phyloP scores from a whole-genome alignment of 345 rosid genomes.

The Luvunga scandens region DNA sequence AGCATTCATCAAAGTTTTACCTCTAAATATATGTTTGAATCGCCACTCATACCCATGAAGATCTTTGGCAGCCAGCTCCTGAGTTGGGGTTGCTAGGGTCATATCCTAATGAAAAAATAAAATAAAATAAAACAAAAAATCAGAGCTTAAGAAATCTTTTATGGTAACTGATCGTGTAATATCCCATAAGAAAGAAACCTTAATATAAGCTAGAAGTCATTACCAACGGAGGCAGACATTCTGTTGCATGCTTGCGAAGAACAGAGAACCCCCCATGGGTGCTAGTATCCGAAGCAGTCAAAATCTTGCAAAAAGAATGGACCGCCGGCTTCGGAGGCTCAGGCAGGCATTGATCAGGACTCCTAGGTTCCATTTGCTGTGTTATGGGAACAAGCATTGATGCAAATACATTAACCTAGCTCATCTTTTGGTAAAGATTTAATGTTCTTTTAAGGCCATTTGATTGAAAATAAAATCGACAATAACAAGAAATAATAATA shows the following conservation, averaged over 20 bases:
- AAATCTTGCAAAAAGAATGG: constrained; percentile 75
- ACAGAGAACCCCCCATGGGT: constrained; percentile 97
- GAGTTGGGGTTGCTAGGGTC: constrained; percentile 57
- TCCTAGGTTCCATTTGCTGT: constrained; percentile 67
- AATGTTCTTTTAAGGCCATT: background rate
- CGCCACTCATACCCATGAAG: constrained; percentile 80
- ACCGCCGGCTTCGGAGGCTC: constrained; percentile 49
- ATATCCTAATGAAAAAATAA: constrained; percentile 34
- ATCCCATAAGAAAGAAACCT: background rate
- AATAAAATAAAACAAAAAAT: too few relatives aligned
- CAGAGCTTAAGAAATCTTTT: background rate
- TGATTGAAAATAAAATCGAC: background rate
- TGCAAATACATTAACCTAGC: background rate
- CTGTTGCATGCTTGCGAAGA: constrained; percentile 81
- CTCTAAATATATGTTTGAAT: constrained; percentile 78
- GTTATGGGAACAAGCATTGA: background rate
- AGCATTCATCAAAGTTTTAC: constrained; percentile 26
- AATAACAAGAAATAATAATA: background rate
- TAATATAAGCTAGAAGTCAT: background rate
- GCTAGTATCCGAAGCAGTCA: constrained; percentile 93
- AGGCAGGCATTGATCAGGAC: constrained; percentile 39
- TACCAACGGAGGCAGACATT: constrained; percentile 78
- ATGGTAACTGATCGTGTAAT: background rate
- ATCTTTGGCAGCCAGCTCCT: constrained; percentile 69
- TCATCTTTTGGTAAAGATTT: background rate